These are phyloP conservation scores for Gymnopilus dilepis DNA, from an alignment of 768 basidiomycete species.

Conservation along the genomic window DNA sequence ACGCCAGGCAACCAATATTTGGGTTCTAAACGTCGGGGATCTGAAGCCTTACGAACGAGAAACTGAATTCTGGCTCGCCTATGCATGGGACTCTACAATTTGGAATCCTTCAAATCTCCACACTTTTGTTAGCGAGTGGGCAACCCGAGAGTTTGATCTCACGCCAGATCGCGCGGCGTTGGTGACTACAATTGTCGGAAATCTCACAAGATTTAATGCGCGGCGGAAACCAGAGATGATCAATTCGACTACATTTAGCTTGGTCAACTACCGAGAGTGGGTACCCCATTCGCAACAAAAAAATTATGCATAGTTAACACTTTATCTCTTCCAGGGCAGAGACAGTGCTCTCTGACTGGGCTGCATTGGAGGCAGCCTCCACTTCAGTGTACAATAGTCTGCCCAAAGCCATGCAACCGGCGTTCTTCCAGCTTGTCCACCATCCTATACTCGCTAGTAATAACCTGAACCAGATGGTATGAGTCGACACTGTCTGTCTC, in stretches of 20 bases:
- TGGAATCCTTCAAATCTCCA: slow-evolving; percentile 62
- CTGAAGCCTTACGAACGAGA: slow-evolving; percentile 77
- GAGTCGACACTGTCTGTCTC: not conserved
- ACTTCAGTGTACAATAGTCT: slow-evolving; percentile 61
- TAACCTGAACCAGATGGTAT: slow-evolving; percentile 58
- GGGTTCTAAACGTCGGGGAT: slow-evolving; percentile 80
- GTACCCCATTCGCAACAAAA: slow-evolving; percentile 34
- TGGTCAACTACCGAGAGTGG: slow-evolving; percentile 73
- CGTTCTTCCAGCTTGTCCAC: slow-evolving; percentile 76
- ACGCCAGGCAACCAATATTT: slow-evolving; percentile 61
- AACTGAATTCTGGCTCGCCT: slow-evolving; percentile 69
- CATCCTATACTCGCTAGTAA: slow-evolving; percentile 65
- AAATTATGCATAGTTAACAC: not conserved
- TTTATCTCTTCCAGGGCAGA: slow-evolving; percentile 53
- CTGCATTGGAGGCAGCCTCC: slow-evolving; percentile 50
- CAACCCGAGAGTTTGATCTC: slow-evolving; percentile 66
- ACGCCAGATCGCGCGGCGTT: slow-evolving; percentile 41
- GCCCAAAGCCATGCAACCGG: slow-evolving; percentile 48
- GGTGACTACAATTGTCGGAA: slow-evolving; percentile 58
- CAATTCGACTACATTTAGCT: slow-evolving; percentile 63
- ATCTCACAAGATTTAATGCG: slow-evolving; percentile 61
- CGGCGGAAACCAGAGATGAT: slow-evolving; percentile 71
- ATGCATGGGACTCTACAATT: slow-evolving; percentile 62
- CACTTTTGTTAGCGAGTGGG: slow-evolving; percentile 61
- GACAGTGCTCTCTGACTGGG: slow-evolving; percentile 55